Base-by-base conservation (phyloP, 768 basidiomycete species). In the Rubroboletus pulcherrimus region DNA sequence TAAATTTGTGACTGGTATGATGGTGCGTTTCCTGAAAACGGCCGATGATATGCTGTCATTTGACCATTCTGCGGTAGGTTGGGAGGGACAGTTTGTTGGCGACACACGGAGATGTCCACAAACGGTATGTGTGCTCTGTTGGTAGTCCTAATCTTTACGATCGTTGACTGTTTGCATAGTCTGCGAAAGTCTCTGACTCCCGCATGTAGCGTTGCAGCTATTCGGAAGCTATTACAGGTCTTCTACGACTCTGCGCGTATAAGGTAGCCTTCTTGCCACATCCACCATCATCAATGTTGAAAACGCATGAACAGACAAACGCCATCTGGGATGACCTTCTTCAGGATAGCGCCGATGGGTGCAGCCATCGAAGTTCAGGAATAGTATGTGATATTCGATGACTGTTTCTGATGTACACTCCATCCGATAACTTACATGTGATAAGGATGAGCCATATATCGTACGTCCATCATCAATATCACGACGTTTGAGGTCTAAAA, bases 381-480 rank as follows among this genome's bases (percentile, higher is more conserved):
- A 48, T 81, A 80, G 78, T 77, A 49, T 7, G 70, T 55, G 41
- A 5, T 5, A 29, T 40, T 35, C 5, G 6, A 5, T 33, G 7
- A 7, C 15, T 12, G 26, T 40, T 17, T 46, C 41, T 19, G 17
- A 38, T 34, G 29, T 0, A 33, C 11, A 17, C 12, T 35, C 26
- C n/a, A 43, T 33, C 37, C 8, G 1, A 49, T 24, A 17, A 47
- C 46, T 7, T 40, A 9, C 12, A 26, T 14, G 14, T 0, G 3
- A 33, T 4, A 31, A 74, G 74, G 74, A 81, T 79, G 80, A 80
- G 74, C 59, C 69, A 65, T 54, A 71, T 78, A 30, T 74, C 79
- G 77, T 76, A 59, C 49, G 72, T 69, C 34, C 34, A n/a, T 29
- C 14, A 0, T 37, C 7, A 3, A n/a, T 37, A 9, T 44, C 11